Evolutionary conservation across 768 basidiomycete species (phyloP).

Genomic region (Tricholoma bakamatsutake): DNA sequence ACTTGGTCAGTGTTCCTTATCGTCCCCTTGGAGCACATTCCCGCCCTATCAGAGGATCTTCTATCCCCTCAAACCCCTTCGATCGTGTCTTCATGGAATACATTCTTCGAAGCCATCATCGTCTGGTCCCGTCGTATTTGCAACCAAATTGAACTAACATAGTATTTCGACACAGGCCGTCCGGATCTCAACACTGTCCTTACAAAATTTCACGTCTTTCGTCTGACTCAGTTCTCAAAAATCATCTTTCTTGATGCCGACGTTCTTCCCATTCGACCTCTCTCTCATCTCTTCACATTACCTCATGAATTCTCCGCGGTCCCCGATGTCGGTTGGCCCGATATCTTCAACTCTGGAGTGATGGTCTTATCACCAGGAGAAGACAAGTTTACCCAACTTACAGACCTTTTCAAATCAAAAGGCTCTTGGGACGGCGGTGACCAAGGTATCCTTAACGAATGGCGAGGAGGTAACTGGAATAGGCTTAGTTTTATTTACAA

Average conservation of each 20-base stretch:
- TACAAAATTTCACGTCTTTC: slow-evolving; percentile 95
- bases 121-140: background rate
- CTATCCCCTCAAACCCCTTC: background rate
- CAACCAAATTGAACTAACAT: slow-evolving; percentile 4
- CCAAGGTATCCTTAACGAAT: slow-evolving; percentile 95
- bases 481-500: slow-evolving; percentile 97
- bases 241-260: slow-evolving; percentile 92
- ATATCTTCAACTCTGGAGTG: slow-evolving; percentile 98
- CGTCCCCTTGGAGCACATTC: background rate
- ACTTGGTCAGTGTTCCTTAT: slow-evolving; percentile 57
- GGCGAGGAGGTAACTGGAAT: slow-evolving; percentile 84
- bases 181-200: slow-evolving; percentile 90
- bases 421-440: slow-evolving; percentile 99
- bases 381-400: slow-evolving; percentile 76
- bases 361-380: slow-evolving; percentile 80
- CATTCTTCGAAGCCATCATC: background rate
- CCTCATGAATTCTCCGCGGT: slow-evolving; percentile 86
- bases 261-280: slow-evolving; percentile 78
- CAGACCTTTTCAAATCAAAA: slow-evolving; percentile 61
- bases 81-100: background rate
- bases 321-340: slow-evolving; percentile 98
- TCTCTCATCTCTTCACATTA: slow-evolving; percentile 87
- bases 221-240: slow-evolving; percentile 80
- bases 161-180: slow-evolving; percentile 55
- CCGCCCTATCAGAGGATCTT: background rate